Conservation (phyloP, 805 yeast species). For the Saccharomycopsis fodiens region DNA sequence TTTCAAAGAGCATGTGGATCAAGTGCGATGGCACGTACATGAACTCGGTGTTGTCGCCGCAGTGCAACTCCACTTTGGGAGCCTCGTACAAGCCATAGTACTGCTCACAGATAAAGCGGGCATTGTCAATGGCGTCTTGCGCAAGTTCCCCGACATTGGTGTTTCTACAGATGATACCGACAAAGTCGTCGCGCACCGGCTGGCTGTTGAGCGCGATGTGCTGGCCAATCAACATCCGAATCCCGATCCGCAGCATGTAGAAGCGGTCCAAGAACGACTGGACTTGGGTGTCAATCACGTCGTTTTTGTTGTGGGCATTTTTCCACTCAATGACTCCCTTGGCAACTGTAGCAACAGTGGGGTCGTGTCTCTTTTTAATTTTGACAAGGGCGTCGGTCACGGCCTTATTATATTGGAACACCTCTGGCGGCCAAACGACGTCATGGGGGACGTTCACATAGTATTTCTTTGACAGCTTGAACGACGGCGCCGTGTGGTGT, state of each 20-base stretch:
- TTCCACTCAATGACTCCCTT: conserved; percentile 93
- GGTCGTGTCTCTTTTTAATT: conserved; percentile 82
- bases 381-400: conserved; percentile 60
- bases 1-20: conserved; percentile 85
- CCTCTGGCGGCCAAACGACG: conserved; percentile 65
- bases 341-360: conserved; percentile 87
- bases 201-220: conserved; percentile 76
- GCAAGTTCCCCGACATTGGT: conserved; percentile 81
- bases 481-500: conserved; percentile 17
- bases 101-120: conserved; percentile 85
- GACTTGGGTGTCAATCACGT: conserved; percentile 58
- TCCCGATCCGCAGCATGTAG: conserved; percentile 87
- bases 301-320: conserved; percentile 27
- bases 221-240: conserved; percentile 91
- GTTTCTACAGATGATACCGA: conserved; percentile 81
- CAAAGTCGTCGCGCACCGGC: conserved; percentile 60
- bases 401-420: conserved; percentile 56
- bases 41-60: conserved; percentile 68
- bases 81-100: conserved; percentile 83
- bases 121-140: conserved; percentile 83
- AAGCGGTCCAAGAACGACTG: conserved; percentile 80
- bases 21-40: conserved; percentile 93
- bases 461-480: conserved; percentile 32
- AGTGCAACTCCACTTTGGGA: conserved; percentile 72
- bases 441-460: conserved; percentile 46